Evolutionary conservation across 495 filamentous ascomycete species (phyloP).

Genomic region (Penicillium daleae): DNA sequence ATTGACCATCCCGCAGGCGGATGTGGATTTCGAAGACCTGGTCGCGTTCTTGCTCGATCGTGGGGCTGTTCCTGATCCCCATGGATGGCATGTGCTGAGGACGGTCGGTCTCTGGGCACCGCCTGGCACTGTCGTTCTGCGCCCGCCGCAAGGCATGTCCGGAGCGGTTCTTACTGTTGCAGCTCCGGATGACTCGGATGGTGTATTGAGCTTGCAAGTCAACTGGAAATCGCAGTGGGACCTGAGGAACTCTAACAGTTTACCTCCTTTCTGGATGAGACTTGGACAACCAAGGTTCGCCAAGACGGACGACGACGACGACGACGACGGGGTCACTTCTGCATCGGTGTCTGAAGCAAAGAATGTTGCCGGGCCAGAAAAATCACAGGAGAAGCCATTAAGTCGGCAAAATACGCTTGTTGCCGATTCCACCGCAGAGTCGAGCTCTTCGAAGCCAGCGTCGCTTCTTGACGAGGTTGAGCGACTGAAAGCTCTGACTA

Average conservation of each 20-base stretch:
- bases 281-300: neutral
- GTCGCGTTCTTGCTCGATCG: slow-evolving; percentile 15
- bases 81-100: slow-evolving; percentile 12
- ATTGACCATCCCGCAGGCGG: slow-evolving; percentile 10
- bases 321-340: no score
- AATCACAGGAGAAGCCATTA: neutral
- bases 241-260: neutral
- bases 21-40: slow-evolving; percentile 14
- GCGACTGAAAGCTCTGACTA: neutral
- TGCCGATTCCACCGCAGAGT: neutral
- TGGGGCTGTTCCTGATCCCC: slow-evolving; percentile 11
- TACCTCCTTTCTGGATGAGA: slow-evolving; percentile 4
- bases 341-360: neutral
- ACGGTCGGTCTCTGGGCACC: slow-evolving; percentile 14
- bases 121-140: slow-evolving; percentile 8
- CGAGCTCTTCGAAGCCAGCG: neutral
- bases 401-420: slow-evolving; percentile 4
- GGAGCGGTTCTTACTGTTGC: neutral
- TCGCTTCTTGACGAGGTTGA: neutral
- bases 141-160: slow-evolving; percentile 4
- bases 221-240: neutral
- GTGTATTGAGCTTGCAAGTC: neutral
- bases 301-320: neutral
- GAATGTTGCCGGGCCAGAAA: neutral
- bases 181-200: neutral